phyloP scores from a whole-genome alignment of 306 rosid species.

The Echinosophora koreensis region DNA sequence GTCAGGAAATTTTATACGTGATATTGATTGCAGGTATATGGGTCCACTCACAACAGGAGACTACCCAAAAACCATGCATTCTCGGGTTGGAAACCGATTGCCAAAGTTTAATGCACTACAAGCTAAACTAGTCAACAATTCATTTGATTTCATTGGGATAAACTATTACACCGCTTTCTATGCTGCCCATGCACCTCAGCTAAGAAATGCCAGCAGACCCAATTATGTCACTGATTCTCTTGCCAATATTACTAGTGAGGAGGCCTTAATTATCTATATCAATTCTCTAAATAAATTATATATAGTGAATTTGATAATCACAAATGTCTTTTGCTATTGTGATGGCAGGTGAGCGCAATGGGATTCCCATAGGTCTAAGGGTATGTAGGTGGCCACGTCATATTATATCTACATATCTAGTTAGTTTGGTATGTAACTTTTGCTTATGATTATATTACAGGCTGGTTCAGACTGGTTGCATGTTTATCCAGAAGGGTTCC shows the following conservation, averaged over 20 bases:
- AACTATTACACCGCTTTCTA: conserved; percentile 69
- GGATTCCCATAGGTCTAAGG: conserved; percentile 58
- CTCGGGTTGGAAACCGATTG: conserved; percentile 55
- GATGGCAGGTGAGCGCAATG: conserved; percentile 51
- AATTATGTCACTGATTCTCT: conserved; percentile 52
- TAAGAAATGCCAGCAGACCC: background rate
- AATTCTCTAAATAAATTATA: background rate
- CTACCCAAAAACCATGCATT: conserved; percentile 65
- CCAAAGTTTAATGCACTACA: conserved; percentile 56
- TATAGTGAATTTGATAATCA: background rate
- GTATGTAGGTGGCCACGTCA: conserved; percentile 23
- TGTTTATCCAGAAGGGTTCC: conserved; percentile 63
- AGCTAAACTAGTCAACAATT: conserved; percentile 48
- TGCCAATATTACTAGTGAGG: conserved; percentile 51
- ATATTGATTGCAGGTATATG: conserved; percentile 60
- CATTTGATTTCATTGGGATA: conserved; percentile 74
- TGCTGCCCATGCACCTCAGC: conserved; percentile 42
- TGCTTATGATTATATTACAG: conserved; percentile 41
- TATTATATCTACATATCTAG: background rate
- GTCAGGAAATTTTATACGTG: background rate
- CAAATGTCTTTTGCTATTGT: background rate
- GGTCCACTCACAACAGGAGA: conserved; percentile 62
- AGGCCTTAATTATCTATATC: background rate
- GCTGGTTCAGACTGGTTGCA: conserved; percentile 61
- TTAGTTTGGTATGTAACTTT: background rate